phyloP scores from a whole-genome alignment of 148 eudicot species.

The Cornus florida region DNA sequence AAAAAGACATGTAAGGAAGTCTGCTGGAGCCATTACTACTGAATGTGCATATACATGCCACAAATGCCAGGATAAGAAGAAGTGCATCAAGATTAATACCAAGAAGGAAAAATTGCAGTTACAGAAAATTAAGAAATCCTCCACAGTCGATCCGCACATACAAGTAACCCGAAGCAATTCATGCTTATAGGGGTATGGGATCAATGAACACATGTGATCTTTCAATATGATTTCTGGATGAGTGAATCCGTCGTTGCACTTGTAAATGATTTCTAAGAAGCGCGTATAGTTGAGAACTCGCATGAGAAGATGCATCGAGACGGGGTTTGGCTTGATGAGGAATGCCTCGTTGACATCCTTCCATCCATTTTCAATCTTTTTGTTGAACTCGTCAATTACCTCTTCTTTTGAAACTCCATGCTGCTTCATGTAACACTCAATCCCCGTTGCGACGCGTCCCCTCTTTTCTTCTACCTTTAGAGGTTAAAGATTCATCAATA shows the following conservation, averaged over 20 bases:
- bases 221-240: not conserved
- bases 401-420: slow-evolving; percentile 1
- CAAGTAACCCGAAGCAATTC: no score
- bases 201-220: not conserved
- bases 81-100: slow-evolving; percentile 24
- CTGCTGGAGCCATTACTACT: slow-evolving; percentile 41
- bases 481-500: not conserved
- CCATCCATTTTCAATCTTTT: not conserved
- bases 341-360: slow-evolving; percentile 8
- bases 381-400: slow-evolving; percentile 4
- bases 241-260: not conserved
- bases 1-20: slow-evolving; percentile 71
- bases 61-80: slow-evolving; percentile 53
- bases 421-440: slow-evolving; percentile 27
- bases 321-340: slow-evolving; percentile 3
- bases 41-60: slow-evolving; percentile 58
- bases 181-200: no score
- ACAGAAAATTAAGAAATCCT: slow-evolving; percentile 36
- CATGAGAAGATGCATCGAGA: slow-evolving; percentile 10
- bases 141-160: slow-evolving; percentile 4
- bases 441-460: slow-evolving; percentile 16
- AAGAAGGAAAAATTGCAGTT: slow-evolving; percentile 30
- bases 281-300: slow-evolving; percentile 17
- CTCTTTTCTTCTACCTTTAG: slow-evolving; percentile 21
- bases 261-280: slow-evolving; percentile 12